Conservation (phyloP, 2,329 filamentous ascomycete genomes). For the Geoglossum cookeanum region DNA sequence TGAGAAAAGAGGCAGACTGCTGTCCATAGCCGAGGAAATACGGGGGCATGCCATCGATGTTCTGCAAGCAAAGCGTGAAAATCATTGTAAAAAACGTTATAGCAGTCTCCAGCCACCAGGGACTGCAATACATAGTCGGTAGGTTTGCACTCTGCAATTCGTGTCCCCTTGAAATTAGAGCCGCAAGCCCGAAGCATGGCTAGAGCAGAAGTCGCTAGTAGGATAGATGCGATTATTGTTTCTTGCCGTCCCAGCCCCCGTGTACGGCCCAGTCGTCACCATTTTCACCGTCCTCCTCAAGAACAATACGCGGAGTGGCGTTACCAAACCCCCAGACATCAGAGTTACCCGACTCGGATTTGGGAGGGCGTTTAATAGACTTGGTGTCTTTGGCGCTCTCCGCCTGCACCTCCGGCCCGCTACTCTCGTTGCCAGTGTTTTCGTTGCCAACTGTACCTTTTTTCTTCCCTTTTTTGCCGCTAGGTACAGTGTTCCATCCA, state of each 20-base stretch:
- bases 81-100: background rate
- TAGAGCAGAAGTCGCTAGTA: background rate
- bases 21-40: background rate
- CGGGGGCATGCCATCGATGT: background rate
- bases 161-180: background rate
- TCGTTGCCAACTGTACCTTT: conserved; percentile 26
- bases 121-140: background rate
- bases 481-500: conserved; percentile 41
- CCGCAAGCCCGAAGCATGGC: background rate
- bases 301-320: background rate
- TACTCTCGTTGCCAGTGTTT: conserved; percentile 26
- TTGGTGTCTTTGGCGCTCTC: background rate
- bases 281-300: background rate
- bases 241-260: background rate
- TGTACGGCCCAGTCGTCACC: background rate
- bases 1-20: background rate
- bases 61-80: background rate
- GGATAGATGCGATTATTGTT: background rate
- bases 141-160: background rate
- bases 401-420: conserved; percentile 8
- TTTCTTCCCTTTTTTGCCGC: conserved; percentile 33
- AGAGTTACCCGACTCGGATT: background rate
- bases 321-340: background rate
- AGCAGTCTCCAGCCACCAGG: background rate
- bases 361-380: background rate